A percentile compares a stretch with the other conserved stretches of the same genome.
Evolutionary conservation across 495 filamentous ascomycete species (phyloP).

Genomic region (Coniosporium apollinis): DNA sequence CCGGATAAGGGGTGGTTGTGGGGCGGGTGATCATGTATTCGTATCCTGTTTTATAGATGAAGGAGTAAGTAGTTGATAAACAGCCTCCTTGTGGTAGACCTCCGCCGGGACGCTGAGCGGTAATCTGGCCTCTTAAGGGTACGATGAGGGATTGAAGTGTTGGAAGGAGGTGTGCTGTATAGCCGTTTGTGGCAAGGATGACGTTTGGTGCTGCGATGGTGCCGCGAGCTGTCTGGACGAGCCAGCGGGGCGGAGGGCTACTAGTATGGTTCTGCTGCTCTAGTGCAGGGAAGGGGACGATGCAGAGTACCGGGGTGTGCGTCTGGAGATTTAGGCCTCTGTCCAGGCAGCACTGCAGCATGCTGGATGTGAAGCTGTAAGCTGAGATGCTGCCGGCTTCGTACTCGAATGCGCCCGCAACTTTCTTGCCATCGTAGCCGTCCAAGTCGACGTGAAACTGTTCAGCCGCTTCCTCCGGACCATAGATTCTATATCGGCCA

Average conservation of each 20-base stretch:
- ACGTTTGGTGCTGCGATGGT: conserved; percentile 35
- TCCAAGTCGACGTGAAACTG: conserved; percentile 22
- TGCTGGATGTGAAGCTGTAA: conserved; percentile 45
- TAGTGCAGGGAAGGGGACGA: conserved; percentile 23
- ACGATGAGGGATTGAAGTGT: conserved; percentile 43
- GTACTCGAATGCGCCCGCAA: conserved; percentile 39
- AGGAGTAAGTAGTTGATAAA: conserved; percentile 41
- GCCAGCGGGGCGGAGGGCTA: conserved; percentile 17
- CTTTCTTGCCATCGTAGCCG: too few relatives aligned
- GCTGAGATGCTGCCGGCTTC: conserved; percentile 45
- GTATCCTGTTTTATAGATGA: conserved; percentile 41
- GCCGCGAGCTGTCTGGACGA: conserved; percentile 37
- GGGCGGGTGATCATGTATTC: conserved; percentile 53
- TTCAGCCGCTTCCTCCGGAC: conserved; percentile 27
- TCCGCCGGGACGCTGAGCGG: conserved; percentile 38
- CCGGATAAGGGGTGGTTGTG: conserved; percentile 23
- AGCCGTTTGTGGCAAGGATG: conserved; percentile 58
- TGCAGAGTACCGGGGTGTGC: conserved; percentile 34
- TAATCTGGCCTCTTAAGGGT: conserved; percentile 51
- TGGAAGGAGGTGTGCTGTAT: conserved; percentile 41
- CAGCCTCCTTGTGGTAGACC: conserved; percentile 26
- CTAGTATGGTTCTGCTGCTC: too few relatives aligned
- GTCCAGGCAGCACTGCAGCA: conserved; percentile 35
- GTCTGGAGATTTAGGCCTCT: conserved; percentile 45
- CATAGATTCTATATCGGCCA: conserved; percentile 29